A percentile compares a stretch with the other conserved stretches of the same genome.
Conservation (phyloP, 805 yeast species). For the Yarrowia deformans region DNA sequence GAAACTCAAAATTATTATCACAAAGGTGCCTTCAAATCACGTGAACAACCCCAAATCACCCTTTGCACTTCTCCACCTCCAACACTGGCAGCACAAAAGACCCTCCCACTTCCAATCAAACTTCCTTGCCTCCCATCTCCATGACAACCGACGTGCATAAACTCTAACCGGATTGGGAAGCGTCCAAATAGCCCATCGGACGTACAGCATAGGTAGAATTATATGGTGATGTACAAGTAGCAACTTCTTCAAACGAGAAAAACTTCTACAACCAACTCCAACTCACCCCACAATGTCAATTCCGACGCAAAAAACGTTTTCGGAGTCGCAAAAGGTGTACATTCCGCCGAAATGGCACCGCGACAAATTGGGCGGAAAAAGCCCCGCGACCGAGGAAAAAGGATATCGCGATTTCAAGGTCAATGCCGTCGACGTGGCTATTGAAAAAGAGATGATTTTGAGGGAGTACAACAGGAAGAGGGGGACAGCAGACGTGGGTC, state of each 20-base stretch:
- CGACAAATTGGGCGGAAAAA: constrained; percentile 10
- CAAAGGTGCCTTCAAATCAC: too few species aligned
- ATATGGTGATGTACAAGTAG: too few species aligned
- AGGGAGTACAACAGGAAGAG: constrained; percentile 1
- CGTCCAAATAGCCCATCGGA: constrained; percentile 4
- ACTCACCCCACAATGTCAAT: constrained; percentile 8
- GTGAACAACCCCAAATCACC: too few species aligned
- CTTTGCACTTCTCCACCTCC: too few species aligned
- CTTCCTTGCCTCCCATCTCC: neutral
- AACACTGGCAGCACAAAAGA: neutral
- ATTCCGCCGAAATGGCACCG: constrained; percentile 38
- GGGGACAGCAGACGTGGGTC: neutral
- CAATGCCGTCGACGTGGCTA: constrained; percentile 4
- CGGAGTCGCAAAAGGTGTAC: constrained; percentile 29
- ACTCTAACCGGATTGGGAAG: neutral
- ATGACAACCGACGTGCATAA: constrained; percentile 6
- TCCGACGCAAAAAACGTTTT: constrained; percentile 19
- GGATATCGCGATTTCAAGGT: constrained; percentile 21
- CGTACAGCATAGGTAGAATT: neutral
- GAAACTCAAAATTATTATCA: too few species aligned
- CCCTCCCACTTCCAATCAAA: too few species aligned
- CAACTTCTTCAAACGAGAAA: too few species aligned
- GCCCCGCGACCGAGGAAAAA: neutral
- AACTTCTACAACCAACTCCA: too few species aligned
- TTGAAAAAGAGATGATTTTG: constrained; percentile 36